These are phyloP conservation scores for Sordaria brevicollis DNA, from an alignment of 495 filamentous ascomycete species.

Conservation along the genomic window DNA sequence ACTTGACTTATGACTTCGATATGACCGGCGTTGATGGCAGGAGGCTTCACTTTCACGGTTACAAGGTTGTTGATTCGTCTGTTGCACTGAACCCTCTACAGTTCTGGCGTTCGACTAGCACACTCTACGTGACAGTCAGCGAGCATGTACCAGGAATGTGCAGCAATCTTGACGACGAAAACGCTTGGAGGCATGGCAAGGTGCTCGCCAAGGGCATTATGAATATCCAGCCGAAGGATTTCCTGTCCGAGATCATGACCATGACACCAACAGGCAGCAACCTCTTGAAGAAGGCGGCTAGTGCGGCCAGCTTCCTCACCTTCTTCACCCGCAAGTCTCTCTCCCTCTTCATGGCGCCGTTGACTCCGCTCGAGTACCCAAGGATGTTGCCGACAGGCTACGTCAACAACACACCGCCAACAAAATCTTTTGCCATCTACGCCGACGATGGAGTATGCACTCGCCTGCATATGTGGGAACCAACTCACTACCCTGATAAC, in stretches of 20 bases:
- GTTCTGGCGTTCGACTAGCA: conserved; percentile 55
- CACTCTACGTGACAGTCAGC: conserved; percentile 48
- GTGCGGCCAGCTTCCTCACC: conserved; percentile 40
- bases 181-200: conserved; percentile 26
- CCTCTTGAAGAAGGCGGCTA: conserved; percentile 29
- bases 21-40: conserved; percentile 43
- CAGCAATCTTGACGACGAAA: conserved; percentile 25
- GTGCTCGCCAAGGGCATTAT: conserved; percentile 50
- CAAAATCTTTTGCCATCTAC: conserved; percentile 26
- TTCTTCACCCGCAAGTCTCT: conserved; percentile 49
- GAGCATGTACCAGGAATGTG: conserved; percentile 20
- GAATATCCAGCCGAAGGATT: conserved; percentile 44
- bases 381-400: conserved; percentile 34
- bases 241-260: conserved; percentile 47
- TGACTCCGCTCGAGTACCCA: conserved; percentile 45
- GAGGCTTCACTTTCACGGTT: conserved; percentile 47
- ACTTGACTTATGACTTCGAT: conserved; percentile 51
- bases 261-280: conserved; percentile 40
- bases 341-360: conserved; percentile 44
- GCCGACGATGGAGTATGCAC: conserved; percentile 45
- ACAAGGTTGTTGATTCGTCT: conserved; percentile 51
- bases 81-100: conserved; percentile 41
- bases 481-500: conserved; percentile 23
- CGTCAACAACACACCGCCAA: conserved; percentile 36
- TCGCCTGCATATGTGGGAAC: conserved; percentile 45